These are phyloP conservation scores for Aspergillus affinis DNA, from an alignment of 495 filamentous ascomycete genomes.

Conservation along the genomic window DNA sequence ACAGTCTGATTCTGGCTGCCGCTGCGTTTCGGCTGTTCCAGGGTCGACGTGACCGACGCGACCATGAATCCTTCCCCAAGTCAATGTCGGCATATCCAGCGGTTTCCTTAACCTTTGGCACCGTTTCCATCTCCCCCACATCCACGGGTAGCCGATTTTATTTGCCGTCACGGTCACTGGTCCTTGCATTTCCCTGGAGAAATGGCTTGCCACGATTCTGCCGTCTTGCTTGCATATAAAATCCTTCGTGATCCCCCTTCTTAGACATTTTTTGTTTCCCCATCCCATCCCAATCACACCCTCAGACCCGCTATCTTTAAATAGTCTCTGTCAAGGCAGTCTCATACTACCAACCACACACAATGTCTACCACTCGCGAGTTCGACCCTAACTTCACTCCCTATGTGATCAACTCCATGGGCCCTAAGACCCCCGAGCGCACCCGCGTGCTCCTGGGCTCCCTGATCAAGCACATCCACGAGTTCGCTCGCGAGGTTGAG, in stretches of 20 bases:
- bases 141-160: conserved; percentile 23
- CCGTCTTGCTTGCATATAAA: conserved; percentile 20
- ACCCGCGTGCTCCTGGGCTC: conserved; percentile 63
- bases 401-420: conserved; percentile 71
- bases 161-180: conserved; percentile 25
- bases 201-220: conserved; percentile 11
- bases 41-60: background rate
- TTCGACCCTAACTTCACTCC: conserved; percentile 79
- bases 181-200: background rate
- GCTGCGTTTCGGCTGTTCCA: background rate
- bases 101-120: background rate
- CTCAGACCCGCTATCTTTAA: background rate
- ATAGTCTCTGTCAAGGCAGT: background rate
- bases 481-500: conserved; percentile 80
- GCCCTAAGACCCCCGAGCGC: conserved; percentile 68
- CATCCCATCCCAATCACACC: conserved; percentile 1
- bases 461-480: conserved; percentile 75
- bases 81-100: conserved; percentile 21
- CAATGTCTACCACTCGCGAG: conserved; percentile 36
- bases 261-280: conserved; percentile 1
- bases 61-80: background rate
- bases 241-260: conserved; percentile 11
- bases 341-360: conserved; percentile 10
- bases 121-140: conserved; percentile 21
- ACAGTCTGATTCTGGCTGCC: no score